A percentile compares a stretch with the other conserved stretches of the same genome.
Conservation (phyloP, 768 basidiomycete species). For the Leucosporidium yakuticum region DNA sequence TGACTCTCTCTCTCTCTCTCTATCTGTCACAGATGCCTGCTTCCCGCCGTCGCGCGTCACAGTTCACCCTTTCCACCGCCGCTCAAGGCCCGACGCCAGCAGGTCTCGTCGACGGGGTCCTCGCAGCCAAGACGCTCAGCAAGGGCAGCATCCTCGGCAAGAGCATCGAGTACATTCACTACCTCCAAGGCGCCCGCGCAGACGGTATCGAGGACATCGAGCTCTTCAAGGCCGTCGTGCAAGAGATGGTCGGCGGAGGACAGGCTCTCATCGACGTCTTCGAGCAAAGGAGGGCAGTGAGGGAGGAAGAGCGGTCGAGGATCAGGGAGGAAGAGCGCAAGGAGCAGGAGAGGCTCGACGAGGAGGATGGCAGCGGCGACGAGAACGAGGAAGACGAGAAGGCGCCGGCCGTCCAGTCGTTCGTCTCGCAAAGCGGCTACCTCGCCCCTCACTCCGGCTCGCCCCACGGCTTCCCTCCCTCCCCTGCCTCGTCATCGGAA, state of each 20-base stretch:
- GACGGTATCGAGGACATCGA: conserved; percentile 60
- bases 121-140: conserved; percentile 80
- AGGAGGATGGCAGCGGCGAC: conserved; percentile 45
- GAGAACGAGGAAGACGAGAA: conserved; percentile 53
- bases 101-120: conserved; percentile 86
- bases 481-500: conserved; percentile 18
- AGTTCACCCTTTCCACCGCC: conserved; percentile 36
- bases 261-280: conserved; percentile 63
- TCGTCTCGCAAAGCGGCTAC: too few species aligned
- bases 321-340: conserved; percentile 75
- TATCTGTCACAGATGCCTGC: conserved; percentile 23
- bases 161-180: conserved; percentile 81
- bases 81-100: conserved; percentile 20
- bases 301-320: conserved; percentile 48
- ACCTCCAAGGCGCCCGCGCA: conserved; percentile 36
- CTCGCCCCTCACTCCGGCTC: conserved; percentile 28
- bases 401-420: conserved; percentile 20
- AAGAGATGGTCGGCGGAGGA: conserved; percentile 68
- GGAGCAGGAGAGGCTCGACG: conserved; percentile 57
- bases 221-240: conserved; percentile 64
- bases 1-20: neutral
- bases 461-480: conserved; percentile 24
- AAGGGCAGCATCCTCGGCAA: conserved; percentile 87
- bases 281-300: conserved; percentile 59
- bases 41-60: conserved; percentile 32